These are phyloP conservation scores for Lentinula guzmanii DNA, from an alignment of 768 basidiomycete genomes.

Conservation along the genomic window DNA sequence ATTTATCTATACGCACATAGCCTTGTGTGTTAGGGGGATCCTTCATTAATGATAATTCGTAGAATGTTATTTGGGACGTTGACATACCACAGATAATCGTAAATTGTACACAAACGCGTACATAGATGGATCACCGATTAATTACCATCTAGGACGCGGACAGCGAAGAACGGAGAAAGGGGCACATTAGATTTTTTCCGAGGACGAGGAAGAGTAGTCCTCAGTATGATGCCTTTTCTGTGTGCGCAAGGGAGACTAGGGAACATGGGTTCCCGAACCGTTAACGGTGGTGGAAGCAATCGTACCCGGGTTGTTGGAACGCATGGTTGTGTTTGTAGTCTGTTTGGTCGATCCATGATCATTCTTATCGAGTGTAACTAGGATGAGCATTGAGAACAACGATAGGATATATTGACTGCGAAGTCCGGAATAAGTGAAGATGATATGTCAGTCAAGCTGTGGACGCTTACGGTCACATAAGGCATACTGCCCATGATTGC, in stretches of 20 bases:
- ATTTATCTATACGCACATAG: no score
- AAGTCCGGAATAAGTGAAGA: no score
- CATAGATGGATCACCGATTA: no score
- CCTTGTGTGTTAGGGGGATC: no score
- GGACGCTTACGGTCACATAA: not conserved
- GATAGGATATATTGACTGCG: not conserved
- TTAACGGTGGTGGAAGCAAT: not conserved
- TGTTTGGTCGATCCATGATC: not conserved
- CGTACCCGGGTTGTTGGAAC: not conserved
- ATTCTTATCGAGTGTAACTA: not conserved
- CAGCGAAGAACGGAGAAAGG: no score
- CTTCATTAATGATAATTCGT: no score
- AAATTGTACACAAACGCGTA: no score
- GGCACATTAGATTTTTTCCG: not conserved
- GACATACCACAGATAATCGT: no score
- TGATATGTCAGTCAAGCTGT: not conserved
- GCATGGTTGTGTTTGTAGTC: not conserved
- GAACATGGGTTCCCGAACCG: not conserved
- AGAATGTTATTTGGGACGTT: no score
- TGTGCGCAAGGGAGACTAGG: not conserved
- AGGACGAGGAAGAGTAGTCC: not conserved
- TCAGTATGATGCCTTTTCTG: not conserved
- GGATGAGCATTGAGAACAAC: not conserved
- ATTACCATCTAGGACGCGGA: no score
- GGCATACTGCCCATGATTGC: not conserved